Conservation (phyloP, 2,329 filamentous ascomycete species). For the Microdochium nivale region DNA sequence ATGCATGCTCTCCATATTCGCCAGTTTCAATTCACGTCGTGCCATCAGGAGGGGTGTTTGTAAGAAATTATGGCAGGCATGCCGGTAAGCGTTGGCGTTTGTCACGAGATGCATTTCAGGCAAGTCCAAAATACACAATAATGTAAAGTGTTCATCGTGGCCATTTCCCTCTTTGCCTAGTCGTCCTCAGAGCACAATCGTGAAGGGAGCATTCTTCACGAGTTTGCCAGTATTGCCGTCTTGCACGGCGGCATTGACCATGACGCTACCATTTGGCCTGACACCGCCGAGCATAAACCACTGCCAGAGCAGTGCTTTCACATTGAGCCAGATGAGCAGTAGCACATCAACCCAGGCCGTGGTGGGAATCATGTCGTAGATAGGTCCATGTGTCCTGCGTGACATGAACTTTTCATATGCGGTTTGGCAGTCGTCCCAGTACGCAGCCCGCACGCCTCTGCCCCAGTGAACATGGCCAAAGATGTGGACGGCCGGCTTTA, state of each 20-base stretch:
- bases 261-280: conserved; percentile 34
- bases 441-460: conserved; percentile 59
- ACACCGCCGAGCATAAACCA: conserved; percentile 46
- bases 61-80: too few relatives aligned
- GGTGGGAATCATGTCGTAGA: conserved; percentile 39
- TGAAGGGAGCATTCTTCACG: conserved; percentile 25
- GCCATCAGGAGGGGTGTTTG: too few relatives aligned
- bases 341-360: conserved; percentile 36
- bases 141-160: too few relatives aligned
- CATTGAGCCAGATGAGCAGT: conserved; percentile 33
- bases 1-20: too few relatives aligned
- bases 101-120: too few relatives aligned
- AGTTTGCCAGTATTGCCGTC: conserved; percentile 41
- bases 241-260: conserved; percentile 52
- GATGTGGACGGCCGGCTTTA: conserved; percentile 67
- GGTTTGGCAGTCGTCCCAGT: conserved; percentile 66
- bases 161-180: neutral
- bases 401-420: conserved; percentile 60
- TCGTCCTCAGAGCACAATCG: conserved; percentile 13
- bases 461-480: conserved; percentile 81
- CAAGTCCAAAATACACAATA: too few relatives aligned
- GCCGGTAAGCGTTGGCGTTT: too few relatives aligned
- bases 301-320: conserved; percentile 42
- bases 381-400: conserved; percentile 28
- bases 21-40: too few relatives aligned